A percentile compares a stretch with the other conserved stretches of the same genome.
Evolutionary conservation across 495 filamentous ascomycete genomes (phyloP).

Genomic region (Geopyxis carbonaria): DNA sequence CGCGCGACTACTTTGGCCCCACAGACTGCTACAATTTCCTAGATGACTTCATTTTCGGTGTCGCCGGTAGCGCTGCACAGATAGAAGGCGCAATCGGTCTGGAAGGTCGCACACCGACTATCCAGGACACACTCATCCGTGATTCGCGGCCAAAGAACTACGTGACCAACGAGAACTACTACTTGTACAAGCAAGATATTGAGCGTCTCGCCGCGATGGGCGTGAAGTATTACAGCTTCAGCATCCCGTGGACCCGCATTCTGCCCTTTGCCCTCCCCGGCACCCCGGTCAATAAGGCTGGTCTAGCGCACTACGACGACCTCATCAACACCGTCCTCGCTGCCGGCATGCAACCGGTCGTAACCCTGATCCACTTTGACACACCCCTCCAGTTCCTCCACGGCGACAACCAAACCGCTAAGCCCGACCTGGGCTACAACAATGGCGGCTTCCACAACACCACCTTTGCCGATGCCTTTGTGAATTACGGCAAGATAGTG

Average conservation of each 20-base stretch:
- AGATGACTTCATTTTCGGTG: constrained; percentile 20
- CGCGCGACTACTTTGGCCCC: too few relatives aligned
- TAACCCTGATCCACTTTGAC: constrained; percentile 32
- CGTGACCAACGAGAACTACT: constrained; percentile 34
- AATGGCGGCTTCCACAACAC: constrained; percentile 28
- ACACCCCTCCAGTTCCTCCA: constrained; percentile 26
- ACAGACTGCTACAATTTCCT: constrained; percentile 17
- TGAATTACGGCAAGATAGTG: constrained; percentile 29
- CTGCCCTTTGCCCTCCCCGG: constrained; percentile 31
- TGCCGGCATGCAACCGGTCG: constrained; percentile 29
- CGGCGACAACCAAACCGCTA: constrained; percentile 18
- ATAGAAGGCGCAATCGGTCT: constrained; percentile 19
- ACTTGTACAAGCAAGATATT: constrained; percentile 37
- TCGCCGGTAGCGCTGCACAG: constrained; percentile 21
- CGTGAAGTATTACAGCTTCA: constrained; percentile 34
- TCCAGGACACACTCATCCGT: constrained; percentile 27
- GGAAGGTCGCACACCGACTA: constrained; percentile 20
- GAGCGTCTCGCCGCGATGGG: constrained; percentile 33
- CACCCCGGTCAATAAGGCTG: constrained; percentile 31
- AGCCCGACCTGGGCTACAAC: constrained; percentile 23
- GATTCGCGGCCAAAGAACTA: constrained; percentile 23
- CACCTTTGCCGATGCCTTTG: constrained; percentile 27
- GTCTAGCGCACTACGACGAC: constrained; percentile 32
- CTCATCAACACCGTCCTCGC: constrained; percentile 30
- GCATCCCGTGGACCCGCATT: constrained; percentile 32